Evolutionary conservation across 441 rosid genomes (phyloP).

Genomic region (Brassica balearica): DNA sequence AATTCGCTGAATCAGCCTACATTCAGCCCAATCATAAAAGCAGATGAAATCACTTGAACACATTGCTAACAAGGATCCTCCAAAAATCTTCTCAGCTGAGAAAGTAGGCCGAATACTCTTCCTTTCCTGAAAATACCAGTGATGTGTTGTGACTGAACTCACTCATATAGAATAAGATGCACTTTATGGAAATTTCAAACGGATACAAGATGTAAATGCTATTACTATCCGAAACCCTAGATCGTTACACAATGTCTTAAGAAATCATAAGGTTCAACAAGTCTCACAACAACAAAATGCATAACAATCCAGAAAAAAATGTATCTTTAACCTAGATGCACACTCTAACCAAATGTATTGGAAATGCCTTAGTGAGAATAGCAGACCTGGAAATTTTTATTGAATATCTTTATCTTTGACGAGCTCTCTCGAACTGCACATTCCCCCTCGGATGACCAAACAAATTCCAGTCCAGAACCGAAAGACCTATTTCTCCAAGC

Average conservation of each 20-base stretch:
- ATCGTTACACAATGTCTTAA: not conserved
- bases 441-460: constrained; percentile 97
- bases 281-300: not conserved
- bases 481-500: constrained; percentile 99
- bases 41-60: constrained; percentile 97
- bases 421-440: constrained; percentile 97
- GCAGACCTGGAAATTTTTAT: constrained; percentile 91
- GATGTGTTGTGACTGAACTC: not conserved
- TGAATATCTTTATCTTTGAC: constrained; percentile 87
- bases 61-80: constrained; percentile 94
- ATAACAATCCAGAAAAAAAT: not conserved
- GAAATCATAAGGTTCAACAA: not conserved
- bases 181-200: not conserved
- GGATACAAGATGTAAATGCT: not conserved
- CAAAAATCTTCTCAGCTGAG: constrained; percentile 89
- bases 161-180: not conserved
- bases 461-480: constrained; percentile 97
- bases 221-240: constrained; percentile 2
- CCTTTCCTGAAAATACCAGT: constrained; percentile 76
- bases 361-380: constrained; percentile 21
- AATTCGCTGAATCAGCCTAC: constrained; percentile 92
- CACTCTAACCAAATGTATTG: not conserved
- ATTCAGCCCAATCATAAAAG: constrained; percentile 98
- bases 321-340: not conserved
- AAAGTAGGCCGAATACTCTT: constrained; percentile 88